phyloP scores from a whole-genome alignment of 1,139 yeast genomes.

The Pneumocystis jirovecii region DNA sequence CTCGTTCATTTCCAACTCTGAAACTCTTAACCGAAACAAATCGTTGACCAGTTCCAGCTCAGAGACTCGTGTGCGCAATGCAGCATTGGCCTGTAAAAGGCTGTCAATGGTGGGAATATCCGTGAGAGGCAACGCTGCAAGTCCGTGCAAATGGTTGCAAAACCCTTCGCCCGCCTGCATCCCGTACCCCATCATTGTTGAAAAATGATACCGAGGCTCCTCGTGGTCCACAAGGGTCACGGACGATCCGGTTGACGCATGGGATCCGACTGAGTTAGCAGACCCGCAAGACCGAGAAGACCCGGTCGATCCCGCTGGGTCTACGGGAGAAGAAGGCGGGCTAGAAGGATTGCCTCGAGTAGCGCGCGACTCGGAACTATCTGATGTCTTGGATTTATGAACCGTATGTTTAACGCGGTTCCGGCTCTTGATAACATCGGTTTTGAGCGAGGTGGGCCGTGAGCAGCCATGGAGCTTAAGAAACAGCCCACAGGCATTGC shows the following conservation, averaged over 20 bases:
- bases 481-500: conserved; percentile 91
- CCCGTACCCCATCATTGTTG: not conserved
- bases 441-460: conserved; percentile 77
- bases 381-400: not conserved
- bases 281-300: not conserved
- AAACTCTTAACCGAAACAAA: not conserved
- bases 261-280: not conserved
- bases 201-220: not conserved
- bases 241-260: not conserved
- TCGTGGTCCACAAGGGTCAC: not conserved
- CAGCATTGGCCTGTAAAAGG: not conserved
- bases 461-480: conserved; percentile 83
- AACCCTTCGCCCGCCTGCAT: not conserved
- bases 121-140: not conserved
- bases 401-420: conserved; percentile 47
- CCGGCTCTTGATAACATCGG: conserved; percentile 81
- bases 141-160: not conserved
- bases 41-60: not conserved
- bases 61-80: not conserved
- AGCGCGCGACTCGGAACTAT: not conserved
- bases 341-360: not conserved
- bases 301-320: not conserved
- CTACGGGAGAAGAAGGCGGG: not conserved
- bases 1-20: not conserved
- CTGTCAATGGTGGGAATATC: not conserved